Conservation (phyloP, 257 asterid species). For the Nyctanthes arbortristis region DNA sequence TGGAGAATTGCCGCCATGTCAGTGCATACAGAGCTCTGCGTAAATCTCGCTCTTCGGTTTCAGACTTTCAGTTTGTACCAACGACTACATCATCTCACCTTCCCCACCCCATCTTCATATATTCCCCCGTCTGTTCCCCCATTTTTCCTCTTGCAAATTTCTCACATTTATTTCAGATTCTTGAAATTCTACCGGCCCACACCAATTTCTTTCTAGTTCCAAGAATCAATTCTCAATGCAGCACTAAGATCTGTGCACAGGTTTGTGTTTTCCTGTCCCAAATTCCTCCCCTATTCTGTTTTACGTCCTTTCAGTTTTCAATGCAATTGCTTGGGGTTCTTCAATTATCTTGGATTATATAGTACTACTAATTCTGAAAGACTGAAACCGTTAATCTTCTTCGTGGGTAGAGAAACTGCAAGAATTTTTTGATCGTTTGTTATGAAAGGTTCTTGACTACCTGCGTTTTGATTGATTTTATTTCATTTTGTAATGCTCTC, state of each 20-base stretch:
- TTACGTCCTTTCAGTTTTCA: not conserved
- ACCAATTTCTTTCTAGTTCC: constrained; percentile 14
- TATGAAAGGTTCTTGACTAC: not conserved
- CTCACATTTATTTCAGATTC: constrained; percentile 16
- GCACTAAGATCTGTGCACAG: constrained; percentile 9
- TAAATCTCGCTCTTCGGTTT: constrained; percentile 17
- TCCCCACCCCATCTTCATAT: constrained; percentile 1
- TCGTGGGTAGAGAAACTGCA: not conserved
- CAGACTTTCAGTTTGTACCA: constrained; percentile 12
- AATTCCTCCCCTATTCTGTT: not conserved
- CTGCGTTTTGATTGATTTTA: too few relatives aligned
- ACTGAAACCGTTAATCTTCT: not conserved
- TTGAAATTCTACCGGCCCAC: constrained; percentile 18
- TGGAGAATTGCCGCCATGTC: constrained; percentile 29
- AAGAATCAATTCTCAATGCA: constrained; percentile 7
- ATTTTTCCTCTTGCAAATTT: too few relatives aligned
- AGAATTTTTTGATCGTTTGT: not conserved
- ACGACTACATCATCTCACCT: constrained; percentile 17
- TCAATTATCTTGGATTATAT: too few relatives aligned
- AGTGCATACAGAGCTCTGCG: not conserved
- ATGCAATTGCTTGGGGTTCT: not conserved
- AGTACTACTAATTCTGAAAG: too few relatives aligned
- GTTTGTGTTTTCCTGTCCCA: not conserved
- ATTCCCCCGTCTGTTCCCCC: too few relatives aligned
- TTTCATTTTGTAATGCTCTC: too few relatives aligned